Evolutionary conservation across 2,329 filamentous ascomycete genomes (phyloP).

Genomic region (Colletotrichum ledebouriae): DNA sequence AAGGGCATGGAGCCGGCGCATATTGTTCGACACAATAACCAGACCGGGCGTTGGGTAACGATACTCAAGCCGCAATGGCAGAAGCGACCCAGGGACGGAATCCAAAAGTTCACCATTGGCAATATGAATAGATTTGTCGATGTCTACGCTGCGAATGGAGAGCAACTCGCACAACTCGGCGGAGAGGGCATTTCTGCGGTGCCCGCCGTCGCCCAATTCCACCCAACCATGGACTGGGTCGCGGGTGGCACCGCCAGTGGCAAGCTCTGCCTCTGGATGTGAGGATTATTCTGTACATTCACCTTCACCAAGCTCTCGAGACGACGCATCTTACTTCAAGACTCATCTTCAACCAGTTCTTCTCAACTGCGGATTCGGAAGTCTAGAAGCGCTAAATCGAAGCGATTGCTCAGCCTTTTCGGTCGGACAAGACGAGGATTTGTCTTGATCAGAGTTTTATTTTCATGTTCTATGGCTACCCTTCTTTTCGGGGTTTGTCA

Average conservation of each 20-base stretch:
- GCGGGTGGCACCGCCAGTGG: conserved; percentile 92
- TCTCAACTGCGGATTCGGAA: no score
- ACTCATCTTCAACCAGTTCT: no score
- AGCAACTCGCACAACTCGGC: conserved; percentile 88
- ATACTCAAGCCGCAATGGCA: conserved; percentile 91
- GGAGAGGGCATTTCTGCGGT: conserved; percentile 95
- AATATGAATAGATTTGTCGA: conserved; percentile 99
- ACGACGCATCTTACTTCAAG: no score
- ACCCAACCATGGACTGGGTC: conserved; percentile 90
- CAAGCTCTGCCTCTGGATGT: conserved; percentile 94
- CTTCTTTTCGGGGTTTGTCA: no score
- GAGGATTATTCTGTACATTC: conserved; percentile 40
- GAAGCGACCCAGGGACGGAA: conserved; percentile 78
- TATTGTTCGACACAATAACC: conserved; percentile 88
- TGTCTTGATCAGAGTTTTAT: no score
- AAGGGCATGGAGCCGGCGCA: conserved; percentile 77
- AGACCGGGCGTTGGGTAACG: conserved; percentile 94
- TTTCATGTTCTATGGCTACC: no score
- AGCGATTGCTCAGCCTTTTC: no score
- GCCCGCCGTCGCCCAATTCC: conserved; percentile 91
- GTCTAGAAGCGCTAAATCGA: no score
- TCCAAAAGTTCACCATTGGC: conserved; percentile 91
- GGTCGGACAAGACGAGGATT: no score
- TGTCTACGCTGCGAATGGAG: conserved; percentile 84
- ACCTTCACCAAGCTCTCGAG: no score